Evolutionary conservation across 768 basidiomycete genomes (phyloP).

Genomic region (Dictyophora rubrovolvata): DNA sequence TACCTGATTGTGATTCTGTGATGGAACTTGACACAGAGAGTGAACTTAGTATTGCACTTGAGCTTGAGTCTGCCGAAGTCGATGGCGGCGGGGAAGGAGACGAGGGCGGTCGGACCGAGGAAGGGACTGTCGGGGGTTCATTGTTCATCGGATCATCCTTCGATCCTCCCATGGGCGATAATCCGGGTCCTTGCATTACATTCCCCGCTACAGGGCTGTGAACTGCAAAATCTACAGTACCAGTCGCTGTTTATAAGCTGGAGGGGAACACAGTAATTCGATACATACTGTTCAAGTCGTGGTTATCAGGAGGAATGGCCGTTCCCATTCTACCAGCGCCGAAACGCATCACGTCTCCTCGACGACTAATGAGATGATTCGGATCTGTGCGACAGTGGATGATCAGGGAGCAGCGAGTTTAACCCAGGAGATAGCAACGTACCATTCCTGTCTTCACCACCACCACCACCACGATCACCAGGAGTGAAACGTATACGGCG

Average conservation of each 20-base stretch:
- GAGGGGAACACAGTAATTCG: background rate
- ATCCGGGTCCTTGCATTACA: background rate
- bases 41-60: conserved; percentile 16
- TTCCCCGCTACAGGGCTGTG: background rate
- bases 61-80: conserved; percentile 17
- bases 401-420: too few relatives aligned
- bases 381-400: background rate
- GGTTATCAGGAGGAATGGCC: background rate
- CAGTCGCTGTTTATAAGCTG: background rate
- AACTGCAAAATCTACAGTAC: background rate
- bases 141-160: background rate
- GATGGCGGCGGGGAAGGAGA: conserved; percentile 10
- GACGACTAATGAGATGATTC: too few relatives aligned
- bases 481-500: background rate
- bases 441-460: background rate
- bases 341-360: background rate
- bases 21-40: background rate
- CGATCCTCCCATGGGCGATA: background rate
- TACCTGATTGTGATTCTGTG: conserved; percentile 8
- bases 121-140: background rate
- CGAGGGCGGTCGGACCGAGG: background rate
- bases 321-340: background rate
- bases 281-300: background rate
- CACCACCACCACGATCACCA: too few relatives aligned
- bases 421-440: background rate